These are phyloP conservation scores for Paspalum notatum DNA, from an alignment of 176 grass and related monocot genomes.

Conservation along the genomic window DNA sequence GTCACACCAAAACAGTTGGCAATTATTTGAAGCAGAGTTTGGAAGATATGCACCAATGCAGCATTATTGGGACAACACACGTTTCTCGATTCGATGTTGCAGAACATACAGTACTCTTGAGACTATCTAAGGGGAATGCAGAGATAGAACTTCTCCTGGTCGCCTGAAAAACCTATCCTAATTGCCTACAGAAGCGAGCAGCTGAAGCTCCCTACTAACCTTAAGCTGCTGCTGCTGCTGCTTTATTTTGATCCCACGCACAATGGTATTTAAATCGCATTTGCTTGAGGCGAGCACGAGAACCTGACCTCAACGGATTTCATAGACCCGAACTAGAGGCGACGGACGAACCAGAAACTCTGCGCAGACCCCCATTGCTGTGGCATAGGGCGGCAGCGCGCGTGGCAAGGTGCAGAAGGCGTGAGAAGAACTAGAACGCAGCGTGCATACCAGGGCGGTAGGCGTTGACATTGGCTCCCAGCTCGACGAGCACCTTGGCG, in stretches of 20 bases:
- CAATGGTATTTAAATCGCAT: not conserved
- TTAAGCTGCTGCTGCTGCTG: not conserved
- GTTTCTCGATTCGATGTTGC: not conserved
- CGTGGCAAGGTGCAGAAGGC: not conserved
- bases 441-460: constrained; percentile 76
- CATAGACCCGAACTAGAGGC: not conserved
- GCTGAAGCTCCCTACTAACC: not conserved
- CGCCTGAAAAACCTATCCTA: not conserved
- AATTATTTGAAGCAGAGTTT: not conserved
- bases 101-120: not conserved
- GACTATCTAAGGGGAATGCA: not conserved
- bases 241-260: not conserved
- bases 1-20: not conserved
- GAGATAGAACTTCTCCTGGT: not conserved
- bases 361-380: not conserved
- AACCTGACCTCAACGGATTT: not conserved
- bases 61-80: not conserved
- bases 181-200: not conserved
- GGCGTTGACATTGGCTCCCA: constrained; percentile 87
- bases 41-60: not conserved
- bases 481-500: constrained; percentile 62
- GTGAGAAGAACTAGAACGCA: too few relatives aligned
- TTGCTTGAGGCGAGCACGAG: not conserved
- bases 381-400: not conserved
- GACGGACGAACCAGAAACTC: not conserved